Conservation (phyloP, 2,329 filamentous ascomycete species). For the Myriosclerotinia curreyana region DNA sequence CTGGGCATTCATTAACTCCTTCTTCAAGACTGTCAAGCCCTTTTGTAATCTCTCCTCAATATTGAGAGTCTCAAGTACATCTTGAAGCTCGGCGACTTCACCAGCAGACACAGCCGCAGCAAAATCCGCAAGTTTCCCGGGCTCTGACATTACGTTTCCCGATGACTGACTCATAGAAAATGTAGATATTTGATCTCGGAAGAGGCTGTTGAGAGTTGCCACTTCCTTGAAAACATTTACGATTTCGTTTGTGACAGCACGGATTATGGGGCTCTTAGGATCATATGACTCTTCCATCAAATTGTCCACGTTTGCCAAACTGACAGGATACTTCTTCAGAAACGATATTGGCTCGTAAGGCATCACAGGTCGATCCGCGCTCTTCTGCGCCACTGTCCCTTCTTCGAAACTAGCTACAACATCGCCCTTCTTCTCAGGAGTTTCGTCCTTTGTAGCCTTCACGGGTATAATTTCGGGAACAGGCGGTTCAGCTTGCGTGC, state of each 20-base stretch:
- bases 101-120: slow-evolving; percentile 95
- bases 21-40: slow-evolving; percentile 88
- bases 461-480: slow-evolving; percentile 58
- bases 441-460: slow-evolving; percentile 53
- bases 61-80: slow-evolving; percentile 83
- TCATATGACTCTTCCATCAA: slow-evolving; percentile 85
- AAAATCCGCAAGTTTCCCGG: slow-evolving; percentile 93
- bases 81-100: slow-evolving; percentile 86
- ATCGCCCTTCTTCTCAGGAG: slow-evolving; percentile 76
- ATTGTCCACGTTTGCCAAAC: slow-evolving; percentile 93
- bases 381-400: slow-evolving; percentile 58
- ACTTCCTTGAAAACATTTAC: slow-evolving; percentile 99
- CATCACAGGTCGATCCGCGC: slow-evolving; percentile 45
- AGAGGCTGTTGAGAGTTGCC: slow-evolving; percentile 86
- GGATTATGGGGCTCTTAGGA: slow-evolving; percentile 82
- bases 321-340: slow-evolving; percentile 86
- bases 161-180: slow-evolving; percentile 95
- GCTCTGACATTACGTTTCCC: slow-evolving; percentile 92
- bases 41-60: slow-evolving; percentile 92
- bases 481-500: slow-evolving; percentile 44
- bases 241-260: slow-evolving; percentile 93
- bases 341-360: slow-evolving; percentile 87
- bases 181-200: slow-evolving; percentile 94
- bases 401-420: slow-evolving; percentile 98
- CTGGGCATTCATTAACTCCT: slow-evolving; percentile 97